Base-by-base conservation (phyloP, 2,329 filamentous ascomycete genomes). In the Cladobotryum mycophilum region DNA sequence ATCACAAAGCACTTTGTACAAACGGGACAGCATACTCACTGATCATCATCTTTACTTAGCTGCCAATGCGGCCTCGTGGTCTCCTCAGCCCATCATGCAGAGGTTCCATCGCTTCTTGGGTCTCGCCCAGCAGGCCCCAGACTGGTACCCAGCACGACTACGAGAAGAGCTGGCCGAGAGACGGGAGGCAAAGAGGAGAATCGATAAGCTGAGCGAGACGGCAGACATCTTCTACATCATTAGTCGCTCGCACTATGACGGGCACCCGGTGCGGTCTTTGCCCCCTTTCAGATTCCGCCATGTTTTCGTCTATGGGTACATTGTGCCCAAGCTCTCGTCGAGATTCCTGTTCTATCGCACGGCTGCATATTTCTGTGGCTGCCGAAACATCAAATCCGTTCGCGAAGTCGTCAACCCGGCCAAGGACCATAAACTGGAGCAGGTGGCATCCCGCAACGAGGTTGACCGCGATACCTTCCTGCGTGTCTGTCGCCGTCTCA, bases 371-470 rank as follows among this genome's bases (percentile, higher is more conserved):
- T 48, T 70, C 1, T 70, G 67, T 49, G 45, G 60, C 6, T 56
- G 52, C 13, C 49, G 60, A 11, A 30, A 58, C 7, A 51, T 54
- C 47, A 42, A 51, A 4, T 41, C 48, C 3, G 63, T 75, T 2
- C 58, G 67, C 5, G 73, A 75, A 60, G 72, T 75, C 1, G 63
- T 74, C 15, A 76, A 76, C 57, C 72, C 71, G 1, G 59, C 53
- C 33, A 74, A 70, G 49, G 65, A 70, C 34, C 7, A 45, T 41
- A 73, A 69, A 52, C 45, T 68, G 1, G 41, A 51, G 1, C 59
- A 59, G 46, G 70, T 75, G 5, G 70, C 72, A 20, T 51, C 38
- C 11, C 67, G 71, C 25, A 66, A 75, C 54, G 48, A 60, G 4
- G 64, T 74, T 18, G 62, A 73, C 38, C 55, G 54, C 5, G 53